Percentiles rank a stretch among this genome's conserved stretches.
phyloP scores from a whole-genome alignment of 257 asterid species.

The Nicotiana tabacum region DNA sequence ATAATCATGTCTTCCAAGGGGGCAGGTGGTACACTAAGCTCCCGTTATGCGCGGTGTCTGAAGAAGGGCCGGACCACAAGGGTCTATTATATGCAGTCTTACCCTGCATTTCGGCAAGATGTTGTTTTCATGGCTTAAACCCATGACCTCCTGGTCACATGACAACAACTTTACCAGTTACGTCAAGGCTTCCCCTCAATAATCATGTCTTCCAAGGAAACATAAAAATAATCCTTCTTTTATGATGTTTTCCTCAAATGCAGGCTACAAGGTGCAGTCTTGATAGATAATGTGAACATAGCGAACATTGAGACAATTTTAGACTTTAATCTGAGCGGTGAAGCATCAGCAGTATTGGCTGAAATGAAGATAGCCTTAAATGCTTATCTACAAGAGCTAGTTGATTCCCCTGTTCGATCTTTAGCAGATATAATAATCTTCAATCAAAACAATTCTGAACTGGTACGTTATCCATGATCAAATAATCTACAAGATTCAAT shows the following conservation, averaged over 20 bases:
- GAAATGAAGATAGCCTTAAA: slow-evolving; percentile 40
- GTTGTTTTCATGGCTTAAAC: too few species aligned
- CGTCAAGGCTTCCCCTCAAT: too few species aligned
- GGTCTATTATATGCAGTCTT: too few species aligned
- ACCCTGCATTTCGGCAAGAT: too few species aligned
- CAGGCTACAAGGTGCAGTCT: slow-evolving; percentile 35
- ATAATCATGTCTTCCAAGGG: too few species aligned
- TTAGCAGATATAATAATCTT: slow-evolving; percentile 34
- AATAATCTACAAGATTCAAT: neutral
- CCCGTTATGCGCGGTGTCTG: too few species aligned
- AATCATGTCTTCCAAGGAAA: too few species aligned
- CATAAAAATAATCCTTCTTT: too few species aligned
- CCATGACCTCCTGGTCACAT: too few species aligned
- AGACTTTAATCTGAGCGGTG: slow-evolving; percentile 9
- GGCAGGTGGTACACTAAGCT: too few species aligned
- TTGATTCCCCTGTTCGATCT: slow-evolving; percentile 37
- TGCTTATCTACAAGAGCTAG: slow-evolving; percentile 30
- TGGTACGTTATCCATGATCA: slow-evolving; percentile 19
- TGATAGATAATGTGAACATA: slow-evolving; percentile 32
- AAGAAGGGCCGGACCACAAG: too few species aligned
- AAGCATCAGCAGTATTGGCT: slow-evolving; percentile 15
- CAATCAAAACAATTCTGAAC: slow-evolving; percentile 25
- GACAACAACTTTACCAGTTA: too few species aligned
- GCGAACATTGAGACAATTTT: slow-evolving; percentile 16
- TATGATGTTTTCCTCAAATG: neutral